Conservation (phyloP, 78 protist species). For the Isochrysis galbana region DNA sequence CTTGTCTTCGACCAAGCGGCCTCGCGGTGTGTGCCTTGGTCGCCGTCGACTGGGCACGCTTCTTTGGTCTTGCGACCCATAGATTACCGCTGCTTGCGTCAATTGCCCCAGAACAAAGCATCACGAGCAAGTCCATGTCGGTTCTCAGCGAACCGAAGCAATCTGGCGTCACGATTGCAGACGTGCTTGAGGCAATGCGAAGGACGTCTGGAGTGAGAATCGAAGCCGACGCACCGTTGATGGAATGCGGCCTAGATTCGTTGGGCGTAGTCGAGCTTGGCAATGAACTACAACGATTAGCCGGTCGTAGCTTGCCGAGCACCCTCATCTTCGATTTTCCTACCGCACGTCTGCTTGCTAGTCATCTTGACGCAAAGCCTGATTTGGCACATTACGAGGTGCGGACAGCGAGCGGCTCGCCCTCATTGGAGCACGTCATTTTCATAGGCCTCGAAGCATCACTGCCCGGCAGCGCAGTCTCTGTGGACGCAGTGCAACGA, state of each 20-base stretch:
- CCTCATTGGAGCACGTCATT: too few relatives aligned
- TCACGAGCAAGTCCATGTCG: too few relatives aligned
- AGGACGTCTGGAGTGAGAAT: background rate
- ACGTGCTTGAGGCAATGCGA: background rate
- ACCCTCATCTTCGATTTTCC: background rate
- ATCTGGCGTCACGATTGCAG: background rate
- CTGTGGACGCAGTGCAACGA: background rate
- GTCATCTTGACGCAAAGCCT: background rate
- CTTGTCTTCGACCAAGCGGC: background rate
- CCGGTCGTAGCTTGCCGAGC: background rate
- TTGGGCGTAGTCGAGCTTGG: constrained; percentile 1
- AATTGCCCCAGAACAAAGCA: background rate
- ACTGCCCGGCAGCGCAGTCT: background rate
- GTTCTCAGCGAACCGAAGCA: too few relatives aligned
- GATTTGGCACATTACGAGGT: too few relatives aligned
- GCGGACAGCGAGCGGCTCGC: too few relatives aligned
- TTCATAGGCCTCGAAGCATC: too few relatives aligned
- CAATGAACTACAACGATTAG: background rate
- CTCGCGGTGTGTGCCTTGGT: background rate
- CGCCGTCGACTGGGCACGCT: background rate
- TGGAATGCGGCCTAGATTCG: background rate
- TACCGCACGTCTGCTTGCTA: background rate
- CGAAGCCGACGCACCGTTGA: background rate
- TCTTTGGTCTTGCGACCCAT: background rate
- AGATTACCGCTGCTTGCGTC: background rate